Percentiles rank a stretch among this genome's conserved stretches.
Conservation (phyloP, 768 basidiomycete species). For the Tremella yokohamensis region DNA sequence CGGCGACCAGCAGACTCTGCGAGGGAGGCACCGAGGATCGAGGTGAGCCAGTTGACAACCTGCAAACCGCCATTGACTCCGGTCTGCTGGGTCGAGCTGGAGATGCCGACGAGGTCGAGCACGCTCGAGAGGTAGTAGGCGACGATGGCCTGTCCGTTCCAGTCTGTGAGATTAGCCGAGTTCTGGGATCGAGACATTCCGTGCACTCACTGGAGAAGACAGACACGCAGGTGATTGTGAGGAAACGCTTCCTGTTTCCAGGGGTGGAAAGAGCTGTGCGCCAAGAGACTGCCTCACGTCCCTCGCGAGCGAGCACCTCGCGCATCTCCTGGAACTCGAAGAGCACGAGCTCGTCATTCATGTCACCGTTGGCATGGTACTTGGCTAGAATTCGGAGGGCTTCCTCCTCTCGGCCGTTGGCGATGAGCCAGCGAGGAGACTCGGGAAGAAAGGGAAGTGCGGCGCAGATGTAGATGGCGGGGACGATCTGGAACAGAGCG, state of each 20-base stretch:
- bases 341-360: conserved; percentile 54
- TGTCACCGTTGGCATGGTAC: conserved; percentile 9
- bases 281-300: background rate
- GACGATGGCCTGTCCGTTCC: conserved; percentile 5
- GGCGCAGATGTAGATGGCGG: conserved; percentile 54
- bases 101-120: conserved; percentile 54
- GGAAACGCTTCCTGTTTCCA: conserved; percentile 57
- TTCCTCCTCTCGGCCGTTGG: conserved; percentile 8
- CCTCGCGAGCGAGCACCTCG: conserved; percentile 59
- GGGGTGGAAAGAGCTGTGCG: conserved; percentile 57
- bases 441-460: conserved; percentile 52
- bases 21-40: conserved; percentile 60
- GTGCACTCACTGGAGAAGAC: conserved; percentile 12
- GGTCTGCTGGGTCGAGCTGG: conserved; percentile 55
- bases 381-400: conserved; percentile 2
- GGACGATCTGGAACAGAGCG: conserved; percentile 26
- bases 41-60: conserved; percentile 62
- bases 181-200: background rate
- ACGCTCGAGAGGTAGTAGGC: conserved; percentile 73
- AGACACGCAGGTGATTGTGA: conserved; percentile 2
- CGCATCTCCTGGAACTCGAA: conserved; percentile 57
- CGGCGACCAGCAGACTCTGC: conserved; percentile 66
- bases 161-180: background rate
- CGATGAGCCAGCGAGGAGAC: conserved; percentile 24
- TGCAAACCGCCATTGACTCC: conserved; percentile 78